Evolutionary conservation across 345 rosid species (phyloP).

Genomic region (Corchorus olitorius): DNA sequence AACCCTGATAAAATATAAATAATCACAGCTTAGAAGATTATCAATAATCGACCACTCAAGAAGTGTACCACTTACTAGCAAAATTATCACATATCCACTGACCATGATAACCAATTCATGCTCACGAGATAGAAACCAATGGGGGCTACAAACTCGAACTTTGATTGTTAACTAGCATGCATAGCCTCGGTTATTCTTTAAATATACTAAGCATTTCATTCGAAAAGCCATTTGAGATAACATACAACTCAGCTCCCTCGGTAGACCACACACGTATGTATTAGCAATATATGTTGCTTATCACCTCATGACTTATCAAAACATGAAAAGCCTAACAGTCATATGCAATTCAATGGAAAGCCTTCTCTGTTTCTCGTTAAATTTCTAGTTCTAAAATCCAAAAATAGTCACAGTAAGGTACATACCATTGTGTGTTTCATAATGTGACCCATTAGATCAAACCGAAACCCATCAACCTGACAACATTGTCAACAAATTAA

Average conservation of each 20-base stretch:
- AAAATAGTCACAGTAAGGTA: slow-evolving; percentile 22
- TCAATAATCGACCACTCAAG: slow-evolving; percentile 72
- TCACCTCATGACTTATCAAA: not conserved
- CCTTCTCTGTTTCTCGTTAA: not conserved
- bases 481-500: slow-evolving; percentile 28
- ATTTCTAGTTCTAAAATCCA: not conserved
- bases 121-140: not conserved
- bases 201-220: not conserved
- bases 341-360: slow-evolving; percentile 1
- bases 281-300: not conserved
- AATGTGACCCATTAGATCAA: slow-evolving; percentile 98
- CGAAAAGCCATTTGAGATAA: not conserved
- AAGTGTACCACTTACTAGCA: slow-evolving; percentile 83
- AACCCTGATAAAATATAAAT: not conserved
- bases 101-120: not conserved
- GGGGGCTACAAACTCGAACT: not conserved
- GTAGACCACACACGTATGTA: slow-evolving; percentile 3
- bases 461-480: slow-evolving; percentile 96
- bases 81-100: slow-evolving; percentile 47
- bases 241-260: not conserved
- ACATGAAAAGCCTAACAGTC: not conserved
- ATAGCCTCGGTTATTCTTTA: not conserved
- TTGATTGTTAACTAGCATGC: not conserved
- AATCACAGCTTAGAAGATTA: slow-evolving; percentile 69
- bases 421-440: slow-evolving; percentile 90